phyloP scores from a whole-genome alignment of 2,329 filamentous ascomycete species.

The Phyllosticta citrichinensis region DNA sequence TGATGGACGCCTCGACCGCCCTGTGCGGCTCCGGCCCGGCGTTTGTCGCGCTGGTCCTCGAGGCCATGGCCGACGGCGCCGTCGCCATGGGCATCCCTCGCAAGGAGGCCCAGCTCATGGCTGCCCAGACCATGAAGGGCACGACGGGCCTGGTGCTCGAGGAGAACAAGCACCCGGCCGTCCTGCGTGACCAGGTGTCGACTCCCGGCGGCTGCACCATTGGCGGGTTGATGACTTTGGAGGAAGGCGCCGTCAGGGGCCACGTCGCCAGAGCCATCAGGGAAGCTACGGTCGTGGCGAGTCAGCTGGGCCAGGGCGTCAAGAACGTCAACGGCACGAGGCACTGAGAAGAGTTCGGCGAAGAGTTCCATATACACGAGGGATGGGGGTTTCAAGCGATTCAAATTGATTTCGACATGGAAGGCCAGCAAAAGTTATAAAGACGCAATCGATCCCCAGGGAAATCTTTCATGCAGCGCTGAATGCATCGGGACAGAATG shows the following conservation, averaged over 20 bases:
- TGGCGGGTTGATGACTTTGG: conserved; percentile 60
- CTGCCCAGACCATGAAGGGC: conserved; percentile 68
- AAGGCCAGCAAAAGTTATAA: no score
- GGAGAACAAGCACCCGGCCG: conserved; percentile 62
- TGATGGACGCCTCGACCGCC: conserved; percentile 65
- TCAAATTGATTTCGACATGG: no score
- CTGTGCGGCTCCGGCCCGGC: conserved; percentile 67
- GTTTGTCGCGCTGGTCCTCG: conserved; percentile 65
- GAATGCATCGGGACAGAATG: no score
- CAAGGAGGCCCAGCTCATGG: conserved; percentile 65
- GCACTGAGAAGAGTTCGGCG: conserved; percentile 12
- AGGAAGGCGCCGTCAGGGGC: conserved; percentile 61
- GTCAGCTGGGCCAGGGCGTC: conserved; percentile 50
- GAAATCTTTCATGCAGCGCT: no score
- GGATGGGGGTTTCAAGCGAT: no score
- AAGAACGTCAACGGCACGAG: conserved; percentile 38
- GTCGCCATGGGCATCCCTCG: conserved; percentile 70
- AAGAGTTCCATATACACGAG: no score
- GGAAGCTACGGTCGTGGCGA: conserved; percentile 60
- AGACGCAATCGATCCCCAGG: no score
- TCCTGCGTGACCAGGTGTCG: conserved; percentile 65
- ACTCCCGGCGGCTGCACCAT: conserved; percentile 73
- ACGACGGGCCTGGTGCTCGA: conserved; percentile 57
- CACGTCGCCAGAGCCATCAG: conserved; percentile 58
- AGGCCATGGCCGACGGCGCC: conserved; percentile 65